phyloP scores from a whole-genome alignment of 768 basidiomycete genomes.

The Phaeotremella fagi region DNA sequence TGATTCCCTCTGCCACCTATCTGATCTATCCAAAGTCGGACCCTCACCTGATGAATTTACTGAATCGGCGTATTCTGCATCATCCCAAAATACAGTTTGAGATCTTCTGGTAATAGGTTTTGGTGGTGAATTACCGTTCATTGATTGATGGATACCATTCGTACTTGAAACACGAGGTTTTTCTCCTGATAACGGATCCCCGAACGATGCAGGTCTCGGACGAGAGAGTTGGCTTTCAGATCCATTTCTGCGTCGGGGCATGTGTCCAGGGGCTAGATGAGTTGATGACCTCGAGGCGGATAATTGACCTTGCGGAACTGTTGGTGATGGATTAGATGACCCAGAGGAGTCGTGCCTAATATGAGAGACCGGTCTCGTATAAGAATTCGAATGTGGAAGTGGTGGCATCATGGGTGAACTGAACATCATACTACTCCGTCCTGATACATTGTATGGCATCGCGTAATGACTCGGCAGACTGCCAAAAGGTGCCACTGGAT shows the following conservation, averaged over 20 bases:
- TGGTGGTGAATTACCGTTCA: not conserved
- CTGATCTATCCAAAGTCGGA: not conserved
- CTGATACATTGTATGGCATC: not conserved
- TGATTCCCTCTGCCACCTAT: not conserved
- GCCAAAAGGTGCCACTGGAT: not conserved
- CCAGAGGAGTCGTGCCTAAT: not conserved
- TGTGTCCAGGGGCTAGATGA: too few relatives aligned
- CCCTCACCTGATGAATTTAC: not conserved
- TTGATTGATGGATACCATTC: not conserved
- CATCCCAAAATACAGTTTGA: conserved; percentile 48
- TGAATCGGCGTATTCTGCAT: conserved; percentile 35
- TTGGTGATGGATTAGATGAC: not conserved
- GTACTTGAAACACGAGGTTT: not conserved
- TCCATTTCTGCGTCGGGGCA: not conserved
- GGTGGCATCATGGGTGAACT: not conserved
- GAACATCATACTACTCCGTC: not conserved
- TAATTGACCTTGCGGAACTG: not conserved
- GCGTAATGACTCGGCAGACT: not conserved
- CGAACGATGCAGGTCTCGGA: conserved; percentile 4
- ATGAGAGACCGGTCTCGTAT: not conserved
- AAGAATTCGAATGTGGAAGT: not conserved
- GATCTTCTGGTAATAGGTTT: conserved; percentile 15
- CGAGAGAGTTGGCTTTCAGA: not conserved
- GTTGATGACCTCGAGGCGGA: not conserved
- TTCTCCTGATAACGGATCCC: not conserved